Evolutionary conservation across 495 filamentous ascomycete genomes (phyloP).

Genomic region (Hypomontagnella submonticulosa): DNA sequence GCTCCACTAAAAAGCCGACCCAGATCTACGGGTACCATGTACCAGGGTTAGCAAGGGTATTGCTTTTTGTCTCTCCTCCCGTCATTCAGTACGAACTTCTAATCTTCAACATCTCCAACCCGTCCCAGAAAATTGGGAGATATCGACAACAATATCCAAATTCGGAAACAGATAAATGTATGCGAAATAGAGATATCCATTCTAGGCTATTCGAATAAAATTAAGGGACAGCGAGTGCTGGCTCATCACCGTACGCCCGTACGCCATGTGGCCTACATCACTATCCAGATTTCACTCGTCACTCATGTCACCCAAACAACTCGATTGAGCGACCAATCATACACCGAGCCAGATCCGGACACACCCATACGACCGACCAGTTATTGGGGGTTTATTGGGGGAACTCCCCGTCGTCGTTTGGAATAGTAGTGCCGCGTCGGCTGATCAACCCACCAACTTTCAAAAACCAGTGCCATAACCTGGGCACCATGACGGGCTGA

Average conservation of each 20-base stretch:
- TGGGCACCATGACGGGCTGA: slow-evolving; percentile 6
- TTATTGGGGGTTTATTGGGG: slow-evolving; percentile 21
- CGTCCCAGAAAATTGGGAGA: slow-evolving; percentile 4
- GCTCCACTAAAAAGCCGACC: slow-evolving; percentile 24
- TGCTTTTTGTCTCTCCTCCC: too few relatives aligned
- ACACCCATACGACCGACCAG: slow-evolving; percentile 22
- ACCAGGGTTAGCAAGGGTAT: too few relatives aligned
- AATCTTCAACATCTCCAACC: slow-evolving; percentile 10
- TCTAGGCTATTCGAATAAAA: slow-evolving; percentile 10
- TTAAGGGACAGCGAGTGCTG: slow-evolving; percentile 12
- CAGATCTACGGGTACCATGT: slow-evolving; percentile 28
- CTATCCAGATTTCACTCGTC: slow-evolving; percentile 19
- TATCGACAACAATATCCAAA: slow-evolving; percentile 3
- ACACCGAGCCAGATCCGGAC: slow-evolving; percentile 25
- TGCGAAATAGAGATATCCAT: neutral
- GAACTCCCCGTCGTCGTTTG: slow-evolving; percentile 27
- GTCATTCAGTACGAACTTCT: neutral
- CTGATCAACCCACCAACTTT: slow-evolving; percentile 14
- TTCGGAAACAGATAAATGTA: slow-evolving; percentile 14
- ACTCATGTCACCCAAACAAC: slow-evolving; percentile 25
- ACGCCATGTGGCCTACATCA: slow-evolving; percentile 36
- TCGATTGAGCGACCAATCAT: slow-evolving; percentile 36
- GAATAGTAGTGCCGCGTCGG: slow-evolving; percentile 20
- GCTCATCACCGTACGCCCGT: slow-evolving; percentile 25
- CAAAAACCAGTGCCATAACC: too few relatives aligned